Conservation (phyloP, 768 basidiomycete genomes). For the Leucosporidium yakuticum region DNA sequence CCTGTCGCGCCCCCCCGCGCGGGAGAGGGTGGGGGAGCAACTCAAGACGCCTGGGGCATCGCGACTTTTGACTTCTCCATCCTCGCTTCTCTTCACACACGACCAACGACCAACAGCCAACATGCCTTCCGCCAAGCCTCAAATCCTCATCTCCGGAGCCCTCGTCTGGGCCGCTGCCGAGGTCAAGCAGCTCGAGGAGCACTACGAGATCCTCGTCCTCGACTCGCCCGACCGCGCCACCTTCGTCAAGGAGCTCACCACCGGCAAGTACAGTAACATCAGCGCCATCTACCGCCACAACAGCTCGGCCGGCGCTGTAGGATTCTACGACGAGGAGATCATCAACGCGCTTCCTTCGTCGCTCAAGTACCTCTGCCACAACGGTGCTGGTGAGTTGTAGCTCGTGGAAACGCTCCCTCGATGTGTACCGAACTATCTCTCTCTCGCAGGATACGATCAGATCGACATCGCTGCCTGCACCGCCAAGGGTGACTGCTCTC, state of each 20-base stretch:
- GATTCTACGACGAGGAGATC: constrained; percentile 74
- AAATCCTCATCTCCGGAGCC: constrained; percentile 43
- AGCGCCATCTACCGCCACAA: constrained; percentile 69
- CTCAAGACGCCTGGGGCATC: too few relatives aligned
- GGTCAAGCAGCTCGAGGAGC: constrained; percentile 38
- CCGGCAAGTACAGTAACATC: constrained; percentile 56
- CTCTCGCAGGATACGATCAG: constrained; percentile 71
- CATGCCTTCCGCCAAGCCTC: constrained; percentile 32
- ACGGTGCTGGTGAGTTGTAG: constrained; percentile 51
- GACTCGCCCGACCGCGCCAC: constrained; percentile 61
- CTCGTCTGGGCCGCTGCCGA: background rate
- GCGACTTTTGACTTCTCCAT: too few relatives aligned
- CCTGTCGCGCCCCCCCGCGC: too few relatives aligned
- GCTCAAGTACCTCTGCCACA: constrained; percentile 82
- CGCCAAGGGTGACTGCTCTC: background rate
- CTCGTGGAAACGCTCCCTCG: background rate
- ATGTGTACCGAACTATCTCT: background rate
- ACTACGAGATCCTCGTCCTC: constrained; percentile 70
- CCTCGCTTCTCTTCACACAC: too few relatives aligned
- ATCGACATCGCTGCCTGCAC: constrained; percentile 44
- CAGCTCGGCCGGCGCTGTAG: constrained; percentile 50
- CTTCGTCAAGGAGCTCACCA: constrained; percentile 57
- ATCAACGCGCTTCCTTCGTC: constrained; percentile 60
- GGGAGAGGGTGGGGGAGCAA: too few relatives aligned
- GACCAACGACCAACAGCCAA: too few relatives aligned